Conservation (phyloP, 345 rosid species). For the Acer negundo region DNA sequence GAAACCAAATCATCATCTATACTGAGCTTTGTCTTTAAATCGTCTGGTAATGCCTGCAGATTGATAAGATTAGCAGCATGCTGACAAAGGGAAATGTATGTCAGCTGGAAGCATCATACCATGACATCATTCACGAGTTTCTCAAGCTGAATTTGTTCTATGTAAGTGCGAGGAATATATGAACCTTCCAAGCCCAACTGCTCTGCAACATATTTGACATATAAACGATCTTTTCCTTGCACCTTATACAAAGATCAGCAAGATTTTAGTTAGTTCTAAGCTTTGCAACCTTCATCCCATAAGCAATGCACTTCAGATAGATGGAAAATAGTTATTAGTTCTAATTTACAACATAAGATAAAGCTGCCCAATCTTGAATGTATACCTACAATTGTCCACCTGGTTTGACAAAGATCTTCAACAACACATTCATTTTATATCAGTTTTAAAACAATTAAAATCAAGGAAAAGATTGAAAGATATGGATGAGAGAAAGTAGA, state of each 20-base stretch:
- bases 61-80: slow-evolving; percentile 32
- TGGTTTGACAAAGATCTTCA: background rate
- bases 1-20: slow-evolving; percentile 83
- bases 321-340: background rate
- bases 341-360: background rate
- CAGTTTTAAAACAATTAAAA: background rate
- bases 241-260: slow-evolving; percentile 51
- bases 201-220: slow-evolving; percentile 67
- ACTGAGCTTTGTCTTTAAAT: slow-evolving; percentile 89
- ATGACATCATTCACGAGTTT: slow-evolving; percentile 95
- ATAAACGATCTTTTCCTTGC: slow-evolving; percentile 92
- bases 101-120: slow-evolving; percentile 51
- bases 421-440: background rate
- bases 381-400: background rate
- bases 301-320: background rate
- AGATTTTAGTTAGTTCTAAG: slow-evolving; percentile 15
- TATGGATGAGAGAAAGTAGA: background rate
- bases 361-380: background rate
- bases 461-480: background rate
- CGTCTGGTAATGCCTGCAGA: slow-evolving; percentile 92
- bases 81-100: slow-evolving; percentile 12
- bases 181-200: slow-evolving; percentile 89
- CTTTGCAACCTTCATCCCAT: slow-evolving; percentile 1
- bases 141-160: slow-evolving; percentile 97
- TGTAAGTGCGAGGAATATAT: slow-evolving; percentile 88